Conservation (phyloP, 176 grass and related monocot genomes). For the Puccinellia tenuiflora region DNA sequence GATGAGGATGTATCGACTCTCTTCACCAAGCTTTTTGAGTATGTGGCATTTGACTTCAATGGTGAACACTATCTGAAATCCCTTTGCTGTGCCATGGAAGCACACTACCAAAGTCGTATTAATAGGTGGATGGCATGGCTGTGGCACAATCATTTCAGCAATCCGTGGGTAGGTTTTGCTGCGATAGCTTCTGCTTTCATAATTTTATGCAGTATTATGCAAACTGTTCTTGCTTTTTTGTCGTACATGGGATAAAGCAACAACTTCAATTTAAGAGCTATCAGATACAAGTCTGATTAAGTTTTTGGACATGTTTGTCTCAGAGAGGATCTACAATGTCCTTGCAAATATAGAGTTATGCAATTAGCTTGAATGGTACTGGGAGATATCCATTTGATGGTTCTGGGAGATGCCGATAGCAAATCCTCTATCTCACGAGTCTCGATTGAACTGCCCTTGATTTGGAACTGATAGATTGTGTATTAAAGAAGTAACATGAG, state of each 20-base stretch:
- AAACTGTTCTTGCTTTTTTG: not conserved
- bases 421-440: too few relatives aligned
- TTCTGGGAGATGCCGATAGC: too few relatives aligned
- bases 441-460: too few relatives aligned
- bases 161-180: not conserved
- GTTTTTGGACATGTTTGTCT: too few relatives aligned
- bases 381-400: too few relatives aligned
- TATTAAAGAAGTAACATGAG: too few relatives aligned
- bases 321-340: too few relatives aligned
- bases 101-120: not conserved
- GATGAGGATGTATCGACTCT: constrained; percentile 1
- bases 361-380: too few relatives aligned
- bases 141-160: not conserved
- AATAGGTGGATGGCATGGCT: constrained; percentile 22
- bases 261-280: not conserved
- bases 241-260: not conserved
- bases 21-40: not conserved
- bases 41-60: not conserved
- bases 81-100: not conserved
- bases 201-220: not conserved
- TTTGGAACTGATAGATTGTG: too few relatives aligned
- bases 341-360: too few relatives aligned
- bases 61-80: constrained; percentile 8
- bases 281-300: too few relatives aligned
- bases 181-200: not conserved